Percentiles rank a stretch among this genome's conserved stretches.
phyloP scores from a whole-genome alignment of 345 rosid genomes.

The Gossypium thurberi region DNA sequence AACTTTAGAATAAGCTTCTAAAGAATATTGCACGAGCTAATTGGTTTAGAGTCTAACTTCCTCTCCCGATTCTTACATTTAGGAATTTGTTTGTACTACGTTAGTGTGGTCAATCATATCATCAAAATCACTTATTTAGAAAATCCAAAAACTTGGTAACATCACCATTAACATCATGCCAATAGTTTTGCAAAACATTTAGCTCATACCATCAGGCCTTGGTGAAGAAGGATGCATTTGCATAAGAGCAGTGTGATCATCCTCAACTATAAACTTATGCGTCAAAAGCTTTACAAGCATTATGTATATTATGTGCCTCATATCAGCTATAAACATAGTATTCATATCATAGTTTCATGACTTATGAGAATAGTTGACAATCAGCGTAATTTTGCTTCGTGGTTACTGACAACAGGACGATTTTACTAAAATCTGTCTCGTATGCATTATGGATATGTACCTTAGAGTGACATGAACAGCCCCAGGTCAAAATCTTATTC shows the following conservation, averaged over 20 bases:
- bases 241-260: background rate
- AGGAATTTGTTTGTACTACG: no score
- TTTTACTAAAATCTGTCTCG: background rate
- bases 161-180: background rate
- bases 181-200: background rate
- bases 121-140: background rate
- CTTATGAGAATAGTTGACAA: background rate
- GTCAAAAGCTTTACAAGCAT: background rate
- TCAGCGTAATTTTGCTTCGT: background rate
- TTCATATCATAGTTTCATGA: background rate
- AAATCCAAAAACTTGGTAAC: background rate
- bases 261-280: background rate
- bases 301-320: background rate
- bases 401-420: background rate
- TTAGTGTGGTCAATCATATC: background rate
- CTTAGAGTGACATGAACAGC: conserved; percentile 9
- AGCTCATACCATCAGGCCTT: background rate
- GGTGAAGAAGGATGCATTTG: background rate
- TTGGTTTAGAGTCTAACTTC: background rate
- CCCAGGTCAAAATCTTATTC: background rate
- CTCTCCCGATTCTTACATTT: background rate
- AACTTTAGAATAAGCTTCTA: background rate
- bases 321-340: background rate
- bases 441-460: background rate
- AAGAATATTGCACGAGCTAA: background rate